These are phyloP conservation scores for Diphasiastrum complanatum DNA, from an alignment of 83 land plant species.

Conservation along the genomic window DNA sequence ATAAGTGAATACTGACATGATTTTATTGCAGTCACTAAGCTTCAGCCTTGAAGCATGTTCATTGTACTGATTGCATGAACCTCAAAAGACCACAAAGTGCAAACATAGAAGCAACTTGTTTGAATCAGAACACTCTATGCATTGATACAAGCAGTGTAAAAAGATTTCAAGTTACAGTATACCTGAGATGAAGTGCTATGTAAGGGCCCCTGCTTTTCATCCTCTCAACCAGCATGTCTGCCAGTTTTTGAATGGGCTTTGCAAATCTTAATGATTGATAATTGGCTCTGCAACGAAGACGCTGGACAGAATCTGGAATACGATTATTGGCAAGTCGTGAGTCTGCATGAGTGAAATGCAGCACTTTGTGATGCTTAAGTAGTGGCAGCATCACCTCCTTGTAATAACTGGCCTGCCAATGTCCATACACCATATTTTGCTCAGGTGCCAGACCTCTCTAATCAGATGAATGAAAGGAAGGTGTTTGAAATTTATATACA, in stretches of 20 bases:
- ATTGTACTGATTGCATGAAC: not conserved
- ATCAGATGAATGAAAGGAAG: not conserved
- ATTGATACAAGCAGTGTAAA: not conserved
- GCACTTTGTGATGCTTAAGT: slow-evolving; percentile 66
- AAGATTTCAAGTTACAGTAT: slow-evolving; percentile 11
- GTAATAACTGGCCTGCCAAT: slow-evolving; percentile 53
- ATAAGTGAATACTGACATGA: not conserved
- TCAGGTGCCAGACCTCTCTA: not conserved
- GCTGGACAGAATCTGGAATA: slow-evolving; percentile 59
- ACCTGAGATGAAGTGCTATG: slow-evolving; percentile 76
- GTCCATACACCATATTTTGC: not conserved
- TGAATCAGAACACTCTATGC: not conserved
- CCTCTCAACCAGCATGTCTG: slow-evolving; percentile 44
- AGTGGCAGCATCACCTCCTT: slow-evolving; percentile 60
- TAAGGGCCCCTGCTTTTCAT: slow-evolving; percentile 52
- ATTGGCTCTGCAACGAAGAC: slow-evolving; percentile 65
- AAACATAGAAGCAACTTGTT: slow-evolving; percentile 3
- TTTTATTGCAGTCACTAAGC: not conserved
- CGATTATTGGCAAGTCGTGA: slow-evolving; percentile 78
- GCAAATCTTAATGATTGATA: slow-evolving; percentile 62
- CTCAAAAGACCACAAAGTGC: not conserved
- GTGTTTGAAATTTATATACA: not conserved
- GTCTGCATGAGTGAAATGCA: slow-evolving; percentile 73
- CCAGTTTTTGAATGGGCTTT: slow-evolving; percentile 53
- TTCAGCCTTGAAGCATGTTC: not conserved